Percentiles rank a stretch among this genome's conserved stretches.
phyloP scores from a whole-genome alignment of 78 protist species.

The Dictyostelium brefeldianum region DNA sequence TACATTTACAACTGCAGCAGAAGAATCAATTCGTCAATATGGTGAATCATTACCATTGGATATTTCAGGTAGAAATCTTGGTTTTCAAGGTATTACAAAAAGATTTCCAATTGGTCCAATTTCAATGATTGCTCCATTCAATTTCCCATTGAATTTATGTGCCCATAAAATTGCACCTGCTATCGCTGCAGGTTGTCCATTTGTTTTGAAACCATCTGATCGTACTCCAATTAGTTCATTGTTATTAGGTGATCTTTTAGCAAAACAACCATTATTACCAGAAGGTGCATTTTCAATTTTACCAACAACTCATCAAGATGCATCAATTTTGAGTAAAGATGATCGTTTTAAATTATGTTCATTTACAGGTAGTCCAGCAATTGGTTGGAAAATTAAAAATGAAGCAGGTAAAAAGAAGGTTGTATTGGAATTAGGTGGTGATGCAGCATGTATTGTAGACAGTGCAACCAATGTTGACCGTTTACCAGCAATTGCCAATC shows the following conservation, averaged over 20 bases:
- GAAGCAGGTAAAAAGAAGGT: constrained; percentile 84
- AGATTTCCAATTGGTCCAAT: constrained; percentile 88
- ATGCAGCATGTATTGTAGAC: constrained; percentile 90
- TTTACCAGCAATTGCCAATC: constrained; percentile 51
- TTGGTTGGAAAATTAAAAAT: constrained; percentile 86
- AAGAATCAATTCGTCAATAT: constrained; percentile 76
- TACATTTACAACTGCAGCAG: constrained; percentile 85
- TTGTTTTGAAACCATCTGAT: constrained; percentile 88
- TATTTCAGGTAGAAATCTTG: constrained; percentile 64
- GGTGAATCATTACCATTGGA: constrained; percentile 74
- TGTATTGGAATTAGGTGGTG: constrained; percentile 90
- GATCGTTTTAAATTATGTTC: constrained; percentile 82
- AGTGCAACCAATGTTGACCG: constrained; percentile 12
- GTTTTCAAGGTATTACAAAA: constrained; percentile 67
- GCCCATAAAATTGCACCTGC: constrained; percentile 93
- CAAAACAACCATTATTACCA: constrained; percentile 50
- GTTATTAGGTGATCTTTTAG: constrained; percentile 83
- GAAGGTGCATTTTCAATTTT: constrained; percentile 85
- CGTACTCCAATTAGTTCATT: constrained; percentile 85
- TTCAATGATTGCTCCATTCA: constrained; percentile 88
- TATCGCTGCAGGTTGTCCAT: constrained; percentile 86
- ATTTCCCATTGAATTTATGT: constrained; percentile 88
- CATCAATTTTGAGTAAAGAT: constrained; percentile 44
- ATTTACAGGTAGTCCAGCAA: constrained; percentile 83
- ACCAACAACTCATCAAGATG: constrained; percentile 76